Percentiles rank a stretch among this genome's conserved stretches.
Conservation (phyloP, 2,329 filamentous ascomycete species). For the Huntiella omanensis region DNA sequence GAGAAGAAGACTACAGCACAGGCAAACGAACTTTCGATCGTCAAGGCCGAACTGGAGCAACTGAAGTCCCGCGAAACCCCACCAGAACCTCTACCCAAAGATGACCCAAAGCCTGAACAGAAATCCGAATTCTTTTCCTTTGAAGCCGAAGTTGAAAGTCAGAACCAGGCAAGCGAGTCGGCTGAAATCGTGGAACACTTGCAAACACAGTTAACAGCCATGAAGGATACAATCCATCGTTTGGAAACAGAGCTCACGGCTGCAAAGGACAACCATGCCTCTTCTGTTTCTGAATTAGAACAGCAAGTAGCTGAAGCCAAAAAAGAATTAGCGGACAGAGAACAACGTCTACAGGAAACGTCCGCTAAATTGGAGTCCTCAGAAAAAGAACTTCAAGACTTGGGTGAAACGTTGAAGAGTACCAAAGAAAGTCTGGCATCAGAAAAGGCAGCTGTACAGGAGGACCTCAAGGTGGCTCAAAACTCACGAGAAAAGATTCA, state of each 20-base stretch:
- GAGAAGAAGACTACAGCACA: slow-evolving; percentile 50
- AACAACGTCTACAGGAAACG: background rate
- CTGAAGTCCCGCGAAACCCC: background rate
- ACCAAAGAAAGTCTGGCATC: background rate
- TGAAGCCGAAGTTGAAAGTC: slow-evolving; percentile 66
- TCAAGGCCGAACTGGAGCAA: slow-evolving; percentile 31
- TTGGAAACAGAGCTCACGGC: background rate
- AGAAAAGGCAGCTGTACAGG: background rate
- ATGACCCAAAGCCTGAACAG: slow-evolving; percentile 18
- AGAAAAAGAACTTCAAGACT: background rate
- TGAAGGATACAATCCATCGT: background rate
- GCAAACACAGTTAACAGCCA: background rate
- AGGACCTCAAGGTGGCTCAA: background rate
- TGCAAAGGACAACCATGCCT: background rate
- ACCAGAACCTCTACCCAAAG: background rate
- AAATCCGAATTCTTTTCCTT: slow-evolving; percentile 67
- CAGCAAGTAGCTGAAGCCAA: background rate
- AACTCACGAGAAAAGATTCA: slow-evolving; percentile 21
- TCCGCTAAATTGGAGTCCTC: background rate
- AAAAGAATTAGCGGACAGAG: background rate
- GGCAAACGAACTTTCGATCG: slow-evolving; percentile 19
- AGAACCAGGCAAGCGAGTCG: background rate
- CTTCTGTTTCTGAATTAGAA: background rate
- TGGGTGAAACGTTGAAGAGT: background rate
- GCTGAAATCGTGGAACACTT: background rate